phyloP scores from a whole-genome alignment of 345 rosid species.

The Pistacia atlantica region DNA sequence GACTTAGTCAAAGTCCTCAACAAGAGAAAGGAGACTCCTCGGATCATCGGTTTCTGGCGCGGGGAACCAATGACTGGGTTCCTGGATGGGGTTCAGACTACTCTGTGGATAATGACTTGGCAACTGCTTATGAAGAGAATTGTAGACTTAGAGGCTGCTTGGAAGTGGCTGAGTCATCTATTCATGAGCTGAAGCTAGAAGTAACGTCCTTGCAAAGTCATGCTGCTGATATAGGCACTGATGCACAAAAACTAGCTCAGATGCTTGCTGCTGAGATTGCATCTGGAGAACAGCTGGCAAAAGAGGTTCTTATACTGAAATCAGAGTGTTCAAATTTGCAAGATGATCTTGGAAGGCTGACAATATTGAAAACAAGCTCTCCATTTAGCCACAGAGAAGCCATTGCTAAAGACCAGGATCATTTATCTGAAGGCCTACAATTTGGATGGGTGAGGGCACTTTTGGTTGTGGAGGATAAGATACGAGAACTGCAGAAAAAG shows the following conservation, averaged over 20 bases:
- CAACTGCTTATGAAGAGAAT: constrained; percentile 69
- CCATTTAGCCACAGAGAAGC: constrained; percentile 34
- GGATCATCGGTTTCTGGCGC: constrained; percentile 42
- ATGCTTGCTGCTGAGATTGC: constrained; percentile 78
- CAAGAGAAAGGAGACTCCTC: constrained; percentile 58
- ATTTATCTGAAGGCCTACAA: constrained; percentile 46
- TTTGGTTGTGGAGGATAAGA: constrained; percentile 65
- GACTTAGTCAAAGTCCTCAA: constrained; percentile 57
- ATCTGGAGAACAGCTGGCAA: constrained; percentile 73
- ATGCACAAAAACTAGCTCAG: constrained; percentile 65
- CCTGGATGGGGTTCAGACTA: constrained; percentile 78
- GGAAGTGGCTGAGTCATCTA: constrained; percentile 78
- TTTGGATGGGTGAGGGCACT: constrained; percentile 70
- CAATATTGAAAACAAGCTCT: constrained; percentile 37
- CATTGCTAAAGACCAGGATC: constrained; percentile 39
- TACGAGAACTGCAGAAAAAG: constrained; percentile 72
- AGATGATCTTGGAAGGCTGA: constrained; percentile 58
- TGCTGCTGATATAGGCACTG: constrained; percentile 70
- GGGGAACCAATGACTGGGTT: constrained; percentile 59
- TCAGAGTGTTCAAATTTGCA: constrained; percentile 81
- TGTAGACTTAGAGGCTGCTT: constrained; percentile 74
- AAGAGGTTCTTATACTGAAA: constrained; percentile 76
- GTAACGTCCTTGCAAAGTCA: constrained; percentile 67
- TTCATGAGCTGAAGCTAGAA: constrained; percentile 73
- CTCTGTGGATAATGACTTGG: constrained; percentile 65